Conservation (phyloP, 208 protist genomes). For the Porcisia hertigi region DNA sequence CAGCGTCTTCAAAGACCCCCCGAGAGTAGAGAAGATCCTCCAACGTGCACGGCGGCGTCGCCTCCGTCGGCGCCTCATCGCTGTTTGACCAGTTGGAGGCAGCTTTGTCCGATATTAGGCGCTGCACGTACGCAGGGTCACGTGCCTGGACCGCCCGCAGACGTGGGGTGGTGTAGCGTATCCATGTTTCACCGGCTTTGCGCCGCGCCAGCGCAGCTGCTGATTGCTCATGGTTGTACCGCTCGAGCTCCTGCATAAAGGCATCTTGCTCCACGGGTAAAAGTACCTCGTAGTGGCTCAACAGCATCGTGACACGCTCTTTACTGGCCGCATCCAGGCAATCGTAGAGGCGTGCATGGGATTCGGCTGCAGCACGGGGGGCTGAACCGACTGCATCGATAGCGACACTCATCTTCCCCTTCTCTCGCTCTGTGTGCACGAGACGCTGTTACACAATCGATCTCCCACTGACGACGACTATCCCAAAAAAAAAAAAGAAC, state of each 20-base stretch:
- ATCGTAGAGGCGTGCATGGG: constrained; percentile 39
- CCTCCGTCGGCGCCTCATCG: background rate
- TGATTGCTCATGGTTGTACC: constrained; percentile 29
- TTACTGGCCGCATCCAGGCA: constrained; percentile 55
- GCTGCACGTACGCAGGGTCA: constrained; percentile 48
- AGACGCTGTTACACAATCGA: background rate
- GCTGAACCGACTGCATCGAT: background rate
- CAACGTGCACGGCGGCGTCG: constrained; percentile 19
- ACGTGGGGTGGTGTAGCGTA: constrained; percentile 38
- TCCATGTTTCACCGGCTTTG: constrained; percentile 15
- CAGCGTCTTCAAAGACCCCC: constrained; percentile 29
- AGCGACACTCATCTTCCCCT: constrained; percentile 1
- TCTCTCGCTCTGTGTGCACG: background rate
- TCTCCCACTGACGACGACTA: background rate
- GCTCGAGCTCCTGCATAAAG: constrained; percentile 54
- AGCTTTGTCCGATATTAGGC: background rate
- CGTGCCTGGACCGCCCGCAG: constrained; percentile 50
- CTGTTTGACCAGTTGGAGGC: background rate
- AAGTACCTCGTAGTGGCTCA: constrained; percentile 50
- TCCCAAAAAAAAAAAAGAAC: background rate
- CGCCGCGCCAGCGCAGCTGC: background rate
- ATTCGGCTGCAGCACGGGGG: background rate
- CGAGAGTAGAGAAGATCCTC: constrained; percentile 24
- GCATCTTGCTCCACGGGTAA: constrained; percentile 54
- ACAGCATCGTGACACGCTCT: constrained; percentile 52